Conservation (phyloP, 2,329 filamentous ascomycete species). For the Cytospora schulzeri region DNA sequence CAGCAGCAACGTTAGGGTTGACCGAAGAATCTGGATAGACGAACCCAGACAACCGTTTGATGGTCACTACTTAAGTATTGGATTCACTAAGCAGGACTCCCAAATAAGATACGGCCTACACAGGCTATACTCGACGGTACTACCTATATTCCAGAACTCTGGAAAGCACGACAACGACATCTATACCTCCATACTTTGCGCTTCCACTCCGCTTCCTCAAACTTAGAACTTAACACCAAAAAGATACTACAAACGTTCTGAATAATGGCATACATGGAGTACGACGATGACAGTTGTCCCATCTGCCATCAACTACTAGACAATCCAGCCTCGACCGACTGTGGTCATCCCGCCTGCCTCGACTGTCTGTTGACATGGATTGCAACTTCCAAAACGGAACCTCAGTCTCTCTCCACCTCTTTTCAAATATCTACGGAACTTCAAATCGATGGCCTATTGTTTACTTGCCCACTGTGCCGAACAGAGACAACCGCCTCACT, state of each 20-base stretch:
- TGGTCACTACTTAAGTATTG: background rate
- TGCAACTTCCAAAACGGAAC: background rate
- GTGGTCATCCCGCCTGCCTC: constrained; percentile 10
- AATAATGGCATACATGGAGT: background rate
- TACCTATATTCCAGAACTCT: too few species aligned
- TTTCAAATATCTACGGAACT: background rate
- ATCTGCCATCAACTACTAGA: constrained; percentile 10
- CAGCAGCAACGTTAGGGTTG: too few species aligned
- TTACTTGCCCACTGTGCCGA: constrained; percentile 4
- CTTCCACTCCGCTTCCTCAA: too few species aligned
- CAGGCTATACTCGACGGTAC: too few species aligned
- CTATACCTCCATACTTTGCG: background rate
- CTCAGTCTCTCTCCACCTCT: background rate
- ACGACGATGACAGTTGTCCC: constrained; percentile 10
- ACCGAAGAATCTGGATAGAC: too few species aligned
- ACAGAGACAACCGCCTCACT: constrained; percentile 1
- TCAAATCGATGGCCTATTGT: background rate
- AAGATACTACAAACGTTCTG: too few species aligned
- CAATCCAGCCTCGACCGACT: background rate
- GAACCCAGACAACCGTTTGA: background rate
- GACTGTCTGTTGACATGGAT: constrained; percentile 18
- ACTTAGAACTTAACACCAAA: too few species aligned
- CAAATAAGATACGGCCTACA: too few species aligned
- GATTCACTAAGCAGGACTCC: too few species aligned
- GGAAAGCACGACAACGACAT: background rate